Evolutionary conservation across 148 eudicot species (phyloP).

Genomic region (Oxyria digyna): DNA sequence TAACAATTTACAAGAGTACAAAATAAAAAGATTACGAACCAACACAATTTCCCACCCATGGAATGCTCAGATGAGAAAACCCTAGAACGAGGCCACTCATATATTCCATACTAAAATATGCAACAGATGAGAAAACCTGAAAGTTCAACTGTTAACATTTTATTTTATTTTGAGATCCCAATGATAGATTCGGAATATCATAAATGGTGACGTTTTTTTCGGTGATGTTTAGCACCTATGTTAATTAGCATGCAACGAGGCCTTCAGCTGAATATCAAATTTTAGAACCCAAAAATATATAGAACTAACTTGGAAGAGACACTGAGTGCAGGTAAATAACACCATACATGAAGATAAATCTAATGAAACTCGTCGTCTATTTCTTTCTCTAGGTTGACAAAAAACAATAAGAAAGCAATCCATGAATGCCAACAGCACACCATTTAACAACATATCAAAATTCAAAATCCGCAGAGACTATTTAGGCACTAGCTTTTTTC

Average conservation of each 20-base stretch:
- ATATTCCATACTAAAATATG: too few species aligned
- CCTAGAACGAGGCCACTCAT: too few species aligned
- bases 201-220: too few species aligned
- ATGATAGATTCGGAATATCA: too few species aligned
- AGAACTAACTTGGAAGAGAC: background rate
- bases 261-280: background rate
- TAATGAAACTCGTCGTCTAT: background rate
- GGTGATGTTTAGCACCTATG: too few species aligned
- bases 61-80: too few species aligned
- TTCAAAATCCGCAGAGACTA: background rate
- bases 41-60: too few species aligned
- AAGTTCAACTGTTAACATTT: too few species aligned
- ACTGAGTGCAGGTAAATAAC: background rate
- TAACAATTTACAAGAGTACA: too few species aligned
- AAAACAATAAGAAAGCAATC: background rate
- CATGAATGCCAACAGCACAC: background rate
- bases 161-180: too few species aligned
- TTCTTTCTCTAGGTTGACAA: background rate
- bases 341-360: background rate
- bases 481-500: slow-evolving; percentile 20
- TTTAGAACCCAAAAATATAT: background rate
- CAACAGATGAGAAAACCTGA: too few species aligned
- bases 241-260: background rate
- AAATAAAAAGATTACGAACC: too few species aligned
- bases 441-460: background rate